A percentile compares a stretch with the other conserved stretches of the same genome.
These are phyloP conservation scores for Drechslerella dactyloides DNA, from an alignment of 2,329 filamentous ascomycete genomes.

Conservation along the genomic window DNA sequence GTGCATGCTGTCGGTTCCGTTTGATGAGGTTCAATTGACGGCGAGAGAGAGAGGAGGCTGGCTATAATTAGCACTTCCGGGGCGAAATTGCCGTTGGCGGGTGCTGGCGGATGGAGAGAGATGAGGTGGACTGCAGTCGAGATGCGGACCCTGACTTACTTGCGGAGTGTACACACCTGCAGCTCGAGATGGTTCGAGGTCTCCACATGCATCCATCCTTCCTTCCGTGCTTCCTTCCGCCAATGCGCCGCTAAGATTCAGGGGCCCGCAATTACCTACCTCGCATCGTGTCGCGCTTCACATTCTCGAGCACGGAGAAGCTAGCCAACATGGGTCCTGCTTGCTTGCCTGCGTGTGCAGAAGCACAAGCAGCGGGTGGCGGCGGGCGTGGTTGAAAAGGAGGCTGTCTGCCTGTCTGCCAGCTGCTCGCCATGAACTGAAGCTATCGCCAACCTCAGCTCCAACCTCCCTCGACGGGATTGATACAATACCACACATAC, in stretches of 20 bases:
- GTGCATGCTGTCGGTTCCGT: too few species aligned
- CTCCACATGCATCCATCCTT: slow-evolving; percentile 2
- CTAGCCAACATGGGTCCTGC: too few species aligned
- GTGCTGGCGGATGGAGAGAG: slow-evolving; percentile 38
- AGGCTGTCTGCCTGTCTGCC: slow-evolving; percentile 23
- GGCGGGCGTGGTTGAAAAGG: slow-evolving; percentile 42
- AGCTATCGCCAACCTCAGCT: slow-evolving; percentile 7
- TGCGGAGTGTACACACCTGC: slow-evolving; percentile 20
- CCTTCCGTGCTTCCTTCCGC: slow-evolving; percentile 1
- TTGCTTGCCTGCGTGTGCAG: slow-evolving; percentile 23
- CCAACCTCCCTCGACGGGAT: too few species aligned
- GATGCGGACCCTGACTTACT: slow-evolving; percentile 42
- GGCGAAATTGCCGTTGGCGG: slow-evolving; percentile 33
- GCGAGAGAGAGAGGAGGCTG: background rate
- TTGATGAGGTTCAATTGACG: background rate
- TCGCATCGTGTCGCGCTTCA: slow-evolving; percentile 40
- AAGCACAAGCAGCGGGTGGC: slow-evolving; percentile 11
- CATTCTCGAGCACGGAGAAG: background rate
- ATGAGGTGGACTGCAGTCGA: slow-evolving; percentile 37
- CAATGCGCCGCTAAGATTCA: slow-evolving; percentile 27
- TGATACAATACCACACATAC: too few species aligned
- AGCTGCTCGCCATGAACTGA: slow-evolving; percentile 3
- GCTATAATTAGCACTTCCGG: slow-evolving; percentile 48
- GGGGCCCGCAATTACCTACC: slow-evolving; percentile 29
- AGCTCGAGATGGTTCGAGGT: slow-evolving; percentile 43